Base-by-base conservation (phyloP, 768 basidiomycete genomes). In the Lactifluus volemus region DNA sequence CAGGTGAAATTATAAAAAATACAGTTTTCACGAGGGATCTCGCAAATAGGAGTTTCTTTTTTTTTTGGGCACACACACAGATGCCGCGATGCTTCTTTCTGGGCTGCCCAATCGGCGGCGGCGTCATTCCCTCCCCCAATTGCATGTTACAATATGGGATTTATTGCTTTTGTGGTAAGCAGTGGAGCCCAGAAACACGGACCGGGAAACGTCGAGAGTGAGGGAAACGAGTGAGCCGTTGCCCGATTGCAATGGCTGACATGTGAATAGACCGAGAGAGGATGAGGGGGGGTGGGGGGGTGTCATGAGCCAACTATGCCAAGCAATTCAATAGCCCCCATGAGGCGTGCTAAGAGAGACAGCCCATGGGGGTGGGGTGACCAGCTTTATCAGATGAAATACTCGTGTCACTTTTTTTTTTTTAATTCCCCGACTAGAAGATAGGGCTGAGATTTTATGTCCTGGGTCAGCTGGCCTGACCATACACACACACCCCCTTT, bases 211-310 rank as follows among this genome's bases (percentile, higher is more conserved):
- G 39, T 51, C 32, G 51, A 38, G 53, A n/a, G n/a, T n/a, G n/a
- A n/a, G n/a, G n/a, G n/a, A n/a, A 56, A 42, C 29, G 45, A 49
- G 41, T 48, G 21, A 47, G 47, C 51, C 61, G 19, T n/a, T 49
- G 45, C 39, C 61, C 38, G 7, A 21, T 25, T 34, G 44, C 61
- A 25, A 50, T 48, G 21, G 51, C 19, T 38, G 29, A 49, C 61
- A 62, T 58, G 61, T 62, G 61, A 62, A 62, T 53, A 34, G 32
- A 5, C n/a, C 47, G 19, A 34, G 38, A 32, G 25, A 25, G 25
- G 25, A 25, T 25, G 25, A 53, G 32, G 55, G 45, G 8, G n/a
- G 19, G 11, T 5, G n/a, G 19, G 15, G n/a, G 47, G 9, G 45
- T n/a, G n/a, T n/a, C 21, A 49, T 50, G 25, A 52, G 51, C 38